Percentiles rank a stretch among this genome's conserved stretches.
Conservation (phyloP, 2,329 filamentous ascomycete genomes). For the Ceratocystis cubensis region DNA sequence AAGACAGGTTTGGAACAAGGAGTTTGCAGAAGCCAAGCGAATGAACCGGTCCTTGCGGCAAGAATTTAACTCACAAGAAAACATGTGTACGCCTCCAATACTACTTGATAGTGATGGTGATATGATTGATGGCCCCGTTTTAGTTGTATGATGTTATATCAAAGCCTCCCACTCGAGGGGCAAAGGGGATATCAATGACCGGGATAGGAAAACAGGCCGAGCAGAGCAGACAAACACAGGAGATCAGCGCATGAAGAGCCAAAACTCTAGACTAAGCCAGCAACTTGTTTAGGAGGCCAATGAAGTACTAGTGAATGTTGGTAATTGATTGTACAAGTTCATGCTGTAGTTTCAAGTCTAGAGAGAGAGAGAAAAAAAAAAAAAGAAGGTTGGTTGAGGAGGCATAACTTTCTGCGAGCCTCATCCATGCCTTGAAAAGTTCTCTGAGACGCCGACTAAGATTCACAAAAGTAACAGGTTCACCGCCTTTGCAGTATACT, state of each 20-base stretch:
- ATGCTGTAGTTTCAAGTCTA: background rate
- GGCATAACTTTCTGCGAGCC: background rate
- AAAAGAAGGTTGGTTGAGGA: slow-evolving; percentile 2
- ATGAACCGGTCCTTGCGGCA: background rate
- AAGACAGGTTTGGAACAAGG: slow-evolving; percentile 2
- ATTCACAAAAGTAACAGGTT: background rate
- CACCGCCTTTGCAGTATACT: background rate
- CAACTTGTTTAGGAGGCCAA: too few species aligned
- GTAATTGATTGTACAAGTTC: background rate
- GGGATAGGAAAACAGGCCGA: background rate
- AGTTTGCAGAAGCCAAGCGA: slow-evolving; percentile 7
- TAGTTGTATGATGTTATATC: background rate
- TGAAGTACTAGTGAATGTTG: background rate
- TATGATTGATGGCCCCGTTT: background rate
- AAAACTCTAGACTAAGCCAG: background rate
- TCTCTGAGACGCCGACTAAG: background rate
- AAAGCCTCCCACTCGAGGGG: background rate
- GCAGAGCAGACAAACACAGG: background rate
- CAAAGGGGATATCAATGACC: background rate
- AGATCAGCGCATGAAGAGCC: background rate
- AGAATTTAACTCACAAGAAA: background rate
- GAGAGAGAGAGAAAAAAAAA: too few species aligned
- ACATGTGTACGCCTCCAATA: background rate
- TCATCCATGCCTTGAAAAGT: slow-evolving; percentile 5
- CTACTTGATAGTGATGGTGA: background rate